Conservation (phyloP, 2,329 filamentous ascomycete species). For the Diplocarpon mali region DNA sequence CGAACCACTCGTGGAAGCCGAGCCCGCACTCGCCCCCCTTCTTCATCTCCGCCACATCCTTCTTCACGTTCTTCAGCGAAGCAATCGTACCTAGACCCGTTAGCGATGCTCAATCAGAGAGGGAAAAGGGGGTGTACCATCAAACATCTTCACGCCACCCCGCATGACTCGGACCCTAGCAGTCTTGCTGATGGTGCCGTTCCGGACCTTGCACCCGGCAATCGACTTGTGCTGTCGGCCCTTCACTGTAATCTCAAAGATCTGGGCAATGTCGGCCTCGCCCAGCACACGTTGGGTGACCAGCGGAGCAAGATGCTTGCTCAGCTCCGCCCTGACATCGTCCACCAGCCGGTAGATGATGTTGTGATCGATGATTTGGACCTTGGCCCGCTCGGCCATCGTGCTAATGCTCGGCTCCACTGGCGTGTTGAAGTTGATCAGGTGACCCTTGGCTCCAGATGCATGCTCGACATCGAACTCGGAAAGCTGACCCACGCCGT, state of each 20-base stretch:
- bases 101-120: conserved; percentile 8
- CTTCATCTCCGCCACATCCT: conserved; percentile 77
- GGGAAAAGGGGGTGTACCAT: conserved; percentile 53
- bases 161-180: conserved; percentile 63
- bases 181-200: conserved; percentile 58
- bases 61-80: conserved; percentile 85
- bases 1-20: conserved; percentile 68
- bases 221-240: conserved; percentile 61
- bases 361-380: conserved; percentile 73
- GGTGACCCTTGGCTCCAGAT: conserved; percentile 58
- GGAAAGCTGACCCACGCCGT: conserved; percentile 64
- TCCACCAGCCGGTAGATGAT: conserved; percentile 76
- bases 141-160: conserved; percentile 58
- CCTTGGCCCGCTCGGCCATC: conserved; percentile 58
- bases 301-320: conserved; percentile 55
- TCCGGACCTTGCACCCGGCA: conserved; percentile 79
- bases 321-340: conserved; percentile 57
- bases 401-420: conserved; percentile 57
- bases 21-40: conserved; percentile 94
- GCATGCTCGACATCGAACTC: conserved; percentile 90
- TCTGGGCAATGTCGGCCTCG: conserved; percentile 74
- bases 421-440: conserved; percentile 78
- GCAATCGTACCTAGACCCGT: conserved; percentile 54
- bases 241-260: conserved; percentile 77
- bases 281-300: conserved; percentile 64